Evolutionary conservation across 257 asterid species (phyloP), one percentile per base, ranked within the genome.

Genomic region (Echium plantagineum): DNA sequence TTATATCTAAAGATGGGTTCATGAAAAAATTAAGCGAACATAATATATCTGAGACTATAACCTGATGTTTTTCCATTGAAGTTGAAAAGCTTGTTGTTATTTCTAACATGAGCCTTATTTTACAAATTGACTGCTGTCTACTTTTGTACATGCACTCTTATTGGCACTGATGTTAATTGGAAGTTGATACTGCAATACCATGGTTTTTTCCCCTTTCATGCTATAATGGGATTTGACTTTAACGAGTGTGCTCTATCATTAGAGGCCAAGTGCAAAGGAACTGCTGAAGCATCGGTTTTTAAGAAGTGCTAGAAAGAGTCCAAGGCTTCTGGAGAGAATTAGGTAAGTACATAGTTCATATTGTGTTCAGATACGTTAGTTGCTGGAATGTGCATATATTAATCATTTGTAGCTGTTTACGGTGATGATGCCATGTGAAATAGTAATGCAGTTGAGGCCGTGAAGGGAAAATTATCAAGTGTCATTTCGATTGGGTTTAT

Each of bases 261-360:
- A 93, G 99, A 84, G 99, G 78, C 85, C 85, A 71, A 89, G 96
- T 80, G 99, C 99, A 9, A 93, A 80, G 80, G 99, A 93, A 72
- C 91, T 93, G 61, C 80, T 89, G 56, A 93, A 81, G 89, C 96
- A 84, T 67, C 96, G 96, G 10, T 89, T 93, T 69, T 81, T 93
- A 67, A 83, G 80, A 83, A 89, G 71, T 73, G 97, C 94, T 54
- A 80, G 95, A 76, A 93, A 78, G 83, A 89, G 95, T 72, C 95
- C 95, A 38, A 81, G 84, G 80, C 96, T 93, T 69, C 69, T 86
- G 79, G 99, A 93, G 81, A 78, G 91, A 81, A 93, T 93, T 88
- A 86, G 95, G 99, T 93, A 24, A 52, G 66, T 10, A 42, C 16
- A 42, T 9, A 10, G 16, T 42, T 42, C 10, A 17, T 9, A 12